phyloP scores from a whole-genome alignment of 176 grass and related monocot genomes.

The Hyparrhenia diplandra region DNA sequence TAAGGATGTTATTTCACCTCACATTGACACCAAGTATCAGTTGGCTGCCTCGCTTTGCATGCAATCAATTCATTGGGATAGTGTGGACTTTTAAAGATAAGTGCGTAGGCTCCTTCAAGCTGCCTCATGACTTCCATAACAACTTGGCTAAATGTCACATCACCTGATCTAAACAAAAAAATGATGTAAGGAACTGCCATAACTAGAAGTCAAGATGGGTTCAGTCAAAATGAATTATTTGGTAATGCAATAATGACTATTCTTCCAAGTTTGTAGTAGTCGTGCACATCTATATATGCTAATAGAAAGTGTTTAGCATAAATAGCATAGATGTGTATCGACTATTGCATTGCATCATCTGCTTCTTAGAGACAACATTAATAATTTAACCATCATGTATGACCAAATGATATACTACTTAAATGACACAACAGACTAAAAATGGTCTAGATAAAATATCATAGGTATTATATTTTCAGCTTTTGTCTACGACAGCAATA shows the following conservation, averaged over 20 bases:
- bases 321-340: not conserved
- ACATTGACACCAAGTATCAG: constrained; percentile 89
- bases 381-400: not conserved
- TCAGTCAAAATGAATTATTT: not conserved
- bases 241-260: not conserved
- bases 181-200: not conserved
- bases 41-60: constrained; percentile 78
- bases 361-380: not conserved
- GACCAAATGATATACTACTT: not conserved
- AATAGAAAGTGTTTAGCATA: not conserved
- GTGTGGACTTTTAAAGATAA: constrained; percentile 94
- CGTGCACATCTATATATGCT: not conserved
- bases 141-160: constrained; percentile 86
- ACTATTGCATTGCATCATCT: not conserved
- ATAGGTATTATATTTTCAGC: not conserved
- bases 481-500: not conserved
- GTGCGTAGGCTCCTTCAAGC: constrained; percentile 92
- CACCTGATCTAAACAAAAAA: constrained; percentile 37
- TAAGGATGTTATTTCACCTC: constrained; percentile 31
- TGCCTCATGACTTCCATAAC: constrained; percentile 96
- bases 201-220: not conserved
- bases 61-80: constrained; percentile 90
- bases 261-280: not conserved
- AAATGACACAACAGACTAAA: not conserved
- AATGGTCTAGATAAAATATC: not conserved